A percentile compares a stretch with the other conserved stretches of the same genome.
Conservation (phyloP, 2,329 filamentous ascomycete genomes). For the Neofusicoccum kwambonambiense region DNA sequence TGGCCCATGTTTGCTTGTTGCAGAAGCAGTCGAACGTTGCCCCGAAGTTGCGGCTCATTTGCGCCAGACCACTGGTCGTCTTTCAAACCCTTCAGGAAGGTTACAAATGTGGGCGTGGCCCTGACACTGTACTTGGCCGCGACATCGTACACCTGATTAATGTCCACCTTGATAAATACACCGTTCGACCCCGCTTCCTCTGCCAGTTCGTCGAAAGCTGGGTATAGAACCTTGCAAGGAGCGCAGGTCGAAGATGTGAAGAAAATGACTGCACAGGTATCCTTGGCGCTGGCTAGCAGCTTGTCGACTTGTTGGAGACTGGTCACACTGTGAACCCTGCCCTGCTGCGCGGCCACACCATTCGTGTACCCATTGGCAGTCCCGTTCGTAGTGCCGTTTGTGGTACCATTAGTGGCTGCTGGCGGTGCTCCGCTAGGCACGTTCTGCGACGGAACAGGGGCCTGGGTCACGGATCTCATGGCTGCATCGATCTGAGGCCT, state of each 20-base stretch:
- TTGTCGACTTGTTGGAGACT: conserved; percentile 60
- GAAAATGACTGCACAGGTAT: conserved; percentile 77
- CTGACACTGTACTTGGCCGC: conserved; percentile 65
- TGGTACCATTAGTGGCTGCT: not conserved
- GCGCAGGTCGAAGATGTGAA: conserved; percentile 87
- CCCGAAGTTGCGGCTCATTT: conserved; percentile 57
- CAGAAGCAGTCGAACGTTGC: conserved; percentile 71
- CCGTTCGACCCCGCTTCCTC: conserved; percentile 67
- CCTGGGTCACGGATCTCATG: conserved; percentile 63
- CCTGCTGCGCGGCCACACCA: conserved; percentile 25
- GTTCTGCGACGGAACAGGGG: conserved; percentile 45
- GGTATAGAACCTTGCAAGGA: conserved; percentile 81
- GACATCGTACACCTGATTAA: conserved; percentile 64
- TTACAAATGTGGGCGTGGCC: conserved; percentile 86
- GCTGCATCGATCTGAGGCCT: conserved; percentile 70
- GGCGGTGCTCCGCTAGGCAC: conserved; percentile 19
- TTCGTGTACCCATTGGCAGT: not conserved
- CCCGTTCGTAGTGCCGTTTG: conserved; percentile 16
- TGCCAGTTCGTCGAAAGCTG: conserved; percentile 76
- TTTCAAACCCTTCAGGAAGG: conserved; percentile 73
- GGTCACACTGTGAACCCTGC: conserved; percentile 61
- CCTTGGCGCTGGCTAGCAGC: conserved; percentile 58
- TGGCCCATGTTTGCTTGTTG: conserved; percentile 75
- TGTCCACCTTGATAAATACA: conserved; percentile 79
- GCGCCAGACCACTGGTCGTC: conserved; percentile 80